A percentile compares a stretch with the other conserved stretches of the same genome.
These are phyloP conservation scores for Aspergillus carlsbadensis DNA, from an alignment of 495 filamentous ascomycete species.

Conservation along the genomic window DNA sequence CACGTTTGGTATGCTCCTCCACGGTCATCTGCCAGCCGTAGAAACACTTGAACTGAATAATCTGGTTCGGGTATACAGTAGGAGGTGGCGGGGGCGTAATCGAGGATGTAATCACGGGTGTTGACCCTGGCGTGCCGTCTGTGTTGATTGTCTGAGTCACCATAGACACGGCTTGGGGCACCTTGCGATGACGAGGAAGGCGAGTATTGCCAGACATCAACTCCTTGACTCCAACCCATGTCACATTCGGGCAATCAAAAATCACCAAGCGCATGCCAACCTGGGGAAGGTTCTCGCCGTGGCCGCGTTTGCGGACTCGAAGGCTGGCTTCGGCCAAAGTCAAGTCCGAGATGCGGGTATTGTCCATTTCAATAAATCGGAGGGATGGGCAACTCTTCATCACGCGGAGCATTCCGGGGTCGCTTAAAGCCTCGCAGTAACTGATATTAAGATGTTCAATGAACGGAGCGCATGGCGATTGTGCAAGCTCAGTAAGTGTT, in stretches of 20 bases:
- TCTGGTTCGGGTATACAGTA: constrained; percentile 61
- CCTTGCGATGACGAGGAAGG: constrained; percentile 42
- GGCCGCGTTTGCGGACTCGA: constrained; percentile 66
- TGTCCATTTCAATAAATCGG: constrained; percentile 81
- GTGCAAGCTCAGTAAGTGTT: constrained; percentile 68
- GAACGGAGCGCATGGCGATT: constrained; percentile 64
- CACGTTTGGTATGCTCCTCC: constrained; percentile 84
- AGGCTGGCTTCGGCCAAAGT: constrained; percentile 83
- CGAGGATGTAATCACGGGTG: constrained; percentile 32
- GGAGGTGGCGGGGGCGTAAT: constrained; percentile 30
- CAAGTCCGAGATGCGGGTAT: constrained; percentile 85
- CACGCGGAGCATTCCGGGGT: constrained; percentile 80
- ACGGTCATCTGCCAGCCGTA: constrained; percentile 95
- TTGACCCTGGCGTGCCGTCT: constrained; percentile 24
- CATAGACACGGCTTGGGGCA: constrained; percentile 25
- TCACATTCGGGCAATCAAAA: constrained; percentile 87
- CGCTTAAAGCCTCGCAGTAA: constrained; percentile 83
- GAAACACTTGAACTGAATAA: constrained; percentile 88
- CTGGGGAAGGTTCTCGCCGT: constrained; percentile 48
- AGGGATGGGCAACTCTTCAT: constrained; percentile 72
- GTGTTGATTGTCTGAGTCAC: constrained; percentile 29
- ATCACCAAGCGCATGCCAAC: constrained; percentile 75
- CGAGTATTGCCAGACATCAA: constrained; percentile 82
- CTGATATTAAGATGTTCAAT: constrained; percentile 84
- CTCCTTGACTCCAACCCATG: constrained; percentile 89